phyloP scores from a whole-genome alignment of 1,139 yeast species.

The Kurtzmaniella natalensis region DNA sequence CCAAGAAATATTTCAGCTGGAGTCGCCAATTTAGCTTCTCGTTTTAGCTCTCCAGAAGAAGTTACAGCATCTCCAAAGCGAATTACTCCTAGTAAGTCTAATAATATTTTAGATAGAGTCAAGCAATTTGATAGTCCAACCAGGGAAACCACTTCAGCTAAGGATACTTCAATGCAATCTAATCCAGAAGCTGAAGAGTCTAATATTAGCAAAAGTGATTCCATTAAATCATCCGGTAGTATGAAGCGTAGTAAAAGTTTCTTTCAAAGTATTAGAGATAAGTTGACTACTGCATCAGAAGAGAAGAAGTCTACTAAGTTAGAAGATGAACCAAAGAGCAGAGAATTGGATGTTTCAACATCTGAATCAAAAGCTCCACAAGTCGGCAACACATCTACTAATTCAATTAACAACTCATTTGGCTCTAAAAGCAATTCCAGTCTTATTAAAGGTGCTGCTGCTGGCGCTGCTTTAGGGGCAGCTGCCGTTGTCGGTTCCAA shows the following conservation, averaged over 20 bases:
- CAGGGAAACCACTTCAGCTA: conserved; percentile 6
- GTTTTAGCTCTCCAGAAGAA: conserved; percentile 11
- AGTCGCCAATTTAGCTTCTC: conserved; percentile 12
- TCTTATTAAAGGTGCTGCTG: conserved; percentile 1
- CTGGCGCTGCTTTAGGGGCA: conserved; percentile 1
- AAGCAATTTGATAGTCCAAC: conserved; percentile 34
- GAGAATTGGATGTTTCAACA: too few species aligned
- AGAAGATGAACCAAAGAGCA: not conserved
- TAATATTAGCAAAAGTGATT: conserved; percentile 9
- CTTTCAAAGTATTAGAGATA: conserved; percentile 8
- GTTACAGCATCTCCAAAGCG: conserved; percentile 13
- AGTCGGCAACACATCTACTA: too few species aligned
- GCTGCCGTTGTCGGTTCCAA: conserved; percentile 1
- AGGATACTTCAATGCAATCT: conserved; percentile 1
- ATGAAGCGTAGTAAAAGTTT: conserved; percentile 6
- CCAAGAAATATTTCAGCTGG: conserved; percentile 11
- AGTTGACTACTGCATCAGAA: conserved; percentile 4
- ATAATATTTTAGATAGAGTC: conserved; percentile 32
- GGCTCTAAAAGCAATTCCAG: too few species aligned
- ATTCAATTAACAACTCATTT: too few species aligned
- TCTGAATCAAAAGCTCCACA: too few species aligned
- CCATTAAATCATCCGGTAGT: conserved; percentile 2
- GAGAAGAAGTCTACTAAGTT: not conserved
- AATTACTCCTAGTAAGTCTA: conserved; percentile 16
- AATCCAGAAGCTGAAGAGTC: conserved; percentile 5